Conservation (phyloP, 352 stramenopile genomes). For the Pythium plurisporium region DNA sequence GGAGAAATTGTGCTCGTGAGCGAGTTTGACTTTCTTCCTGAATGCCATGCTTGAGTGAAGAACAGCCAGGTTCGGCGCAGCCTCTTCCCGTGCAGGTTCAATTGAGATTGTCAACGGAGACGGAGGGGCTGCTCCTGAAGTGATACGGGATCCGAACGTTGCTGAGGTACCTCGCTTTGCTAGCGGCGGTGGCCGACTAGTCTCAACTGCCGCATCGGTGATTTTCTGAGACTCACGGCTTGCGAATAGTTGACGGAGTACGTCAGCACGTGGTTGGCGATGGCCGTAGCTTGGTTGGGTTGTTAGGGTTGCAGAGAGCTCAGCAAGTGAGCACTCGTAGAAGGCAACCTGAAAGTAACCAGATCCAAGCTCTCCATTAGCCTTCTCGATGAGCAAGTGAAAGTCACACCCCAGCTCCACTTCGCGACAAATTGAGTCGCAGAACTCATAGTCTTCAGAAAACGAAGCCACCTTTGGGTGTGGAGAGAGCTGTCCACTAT, state of each 20-base stretch:
- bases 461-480: conserved; percentile 39
- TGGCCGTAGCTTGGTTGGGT: conserved; percentile 24
- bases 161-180: not conserved
- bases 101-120: conserved; percentile 2
- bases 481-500: conserved; percentile 36
- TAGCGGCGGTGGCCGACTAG: not conserved
- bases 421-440: conserved; percentile 57
- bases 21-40: conserved; percentile 77
- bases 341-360: conserved; percentile 86
- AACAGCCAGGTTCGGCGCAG: not conserved
- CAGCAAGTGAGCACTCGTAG: conserved; percentile 77
- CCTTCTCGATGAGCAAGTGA: conserved; percentile 69
- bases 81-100: conserved; percentile 1
- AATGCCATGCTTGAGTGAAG: conserved; percentile 40
- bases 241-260: conserved; percentile 12
- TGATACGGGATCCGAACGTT: conserved; percentile 6
- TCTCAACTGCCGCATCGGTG: not conserved
- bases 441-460: conserved; percentile 75
- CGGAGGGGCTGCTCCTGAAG: not conserved
- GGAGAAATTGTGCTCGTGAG: conserved; percentile 87
- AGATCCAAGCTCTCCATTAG: conserved; percentile 43
- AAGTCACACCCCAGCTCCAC: conserved; percentile 61
- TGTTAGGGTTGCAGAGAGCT: conserved; percentile 40
- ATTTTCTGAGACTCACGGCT: not conserved
- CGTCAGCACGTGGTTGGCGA: not conserved